A percentile compares a stretch with the other conserved stretches of the same genome.
These are phyloP conservation scores for Aspergillus uvarum DNA, from an alignment of 2,329 filamentous ascomycete species.

Conservation along the genomic window DNA sequence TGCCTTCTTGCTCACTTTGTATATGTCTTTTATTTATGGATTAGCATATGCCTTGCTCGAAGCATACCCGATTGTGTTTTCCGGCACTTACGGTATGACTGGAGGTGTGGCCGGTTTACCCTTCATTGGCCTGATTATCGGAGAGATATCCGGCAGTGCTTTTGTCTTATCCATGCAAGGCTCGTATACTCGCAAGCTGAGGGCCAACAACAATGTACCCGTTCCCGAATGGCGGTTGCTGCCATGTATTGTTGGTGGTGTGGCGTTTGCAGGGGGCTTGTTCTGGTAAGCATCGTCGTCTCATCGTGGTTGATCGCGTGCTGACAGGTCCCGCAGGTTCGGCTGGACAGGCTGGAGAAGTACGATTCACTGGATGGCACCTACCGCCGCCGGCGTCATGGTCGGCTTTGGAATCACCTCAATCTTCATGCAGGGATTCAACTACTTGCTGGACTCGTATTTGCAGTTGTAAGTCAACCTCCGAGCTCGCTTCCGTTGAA, in stretches of 20 bases:
- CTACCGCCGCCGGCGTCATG: slow-evolving; percentile 21
- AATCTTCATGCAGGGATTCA: slow-evolving; percentile 27
- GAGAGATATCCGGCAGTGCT: slow-evolving; percentile 15
- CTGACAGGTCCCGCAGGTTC: slow-evolving; percentile 19
- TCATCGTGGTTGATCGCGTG: not conserved
- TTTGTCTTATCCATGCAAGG: slow-evolving; percentile 20
- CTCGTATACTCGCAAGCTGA: slow-evolving; percentile 18
- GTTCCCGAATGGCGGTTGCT: slow-evolving; percentile 27
- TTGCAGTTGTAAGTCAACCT: slow-evolving; percentile 18
- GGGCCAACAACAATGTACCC: slow-evolving; percentile 19
- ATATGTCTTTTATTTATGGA: slow-evolving; percentile 27
- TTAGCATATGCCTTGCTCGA: slow-evolving; percentile 22
- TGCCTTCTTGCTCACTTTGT: slow-evolving; percentile 25
- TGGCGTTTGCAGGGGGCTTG: slow-evolving; percentile 22
- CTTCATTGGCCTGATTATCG: slow-evolving; percentile 24
- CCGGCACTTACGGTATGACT: slow-evolving; percentile 18
- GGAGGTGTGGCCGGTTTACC: slow-evolving; percentile 18
- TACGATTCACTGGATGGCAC: slow-evolving; percentile 26
- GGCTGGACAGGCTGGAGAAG: slow-evolving; percentile 24
- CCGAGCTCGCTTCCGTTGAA: not conserved
- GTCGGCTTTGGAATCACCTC: slow-evolving; percentile 26
- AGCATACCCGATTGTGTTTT: slow-evolving; percentile 25
- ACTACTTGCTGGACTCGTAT: slow-evolving; percentile 24
- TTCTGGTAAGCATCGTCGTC: slow-evolving; percentile 19
- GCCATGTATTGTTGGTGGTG: slow-evolving; percentile 23